Conservation (phyloP, 139 green algal species). For the Closterium sp. region DNA sequence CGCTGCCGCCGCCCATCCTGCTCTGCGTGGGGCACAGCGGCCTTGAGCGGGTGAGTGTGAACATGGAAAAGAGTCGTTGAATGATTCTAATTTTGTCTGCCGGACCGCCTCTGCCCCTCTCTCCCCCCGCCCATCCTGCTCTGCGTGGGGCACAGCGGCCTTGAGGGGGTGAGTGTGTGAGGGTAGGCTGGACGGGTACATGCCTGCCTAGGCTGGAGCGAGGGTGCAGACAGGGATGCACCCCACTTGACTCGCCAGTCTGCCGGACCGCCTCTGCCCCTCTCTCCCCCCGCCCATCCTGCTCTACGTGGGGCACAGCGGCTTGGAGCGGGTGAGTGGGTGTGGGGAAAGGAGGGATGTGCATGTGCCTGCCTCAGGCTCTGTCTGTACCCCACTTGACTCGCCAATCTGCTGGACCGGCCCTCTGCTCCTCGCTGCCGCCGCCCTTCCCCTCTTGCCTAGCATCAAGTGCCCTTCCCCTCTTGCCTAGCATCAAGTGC, state of each 20-base stretch:
- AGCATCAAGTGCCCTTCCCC: neutral
- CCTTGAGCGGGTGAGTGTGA: conserved; percentile 25
- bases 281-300: conserved; percentile 5
- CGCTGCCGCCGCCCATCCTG: conserved; percentile 4
- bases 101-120: neutral
- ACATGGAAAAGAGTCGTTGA: too few relatives aligned
- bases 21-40: conserved; percentile 27
- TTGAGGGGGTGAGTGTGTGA: neutral
- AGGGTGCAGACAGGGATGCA: too few relatives aligned
- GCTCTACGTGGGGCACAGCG: conserved; percentile 20
- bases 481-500: neutral
- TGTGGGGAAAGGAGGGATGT: too few relatives aligned
- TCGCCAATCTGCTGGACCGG: too few relatives aligned
- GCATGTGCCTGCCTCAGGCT: too few relatives aligned
- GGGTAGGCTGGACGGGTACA: too few relatives aligned
- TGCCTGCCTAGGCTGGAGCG: too few relatives aligned
- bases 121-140: conserved; percentile 12
- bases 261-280: neutral
- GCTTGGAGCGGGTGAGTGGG: neutral
- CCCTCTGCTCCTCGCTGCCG: too few relatives aligned
- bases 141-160: conserved; percentile 21
- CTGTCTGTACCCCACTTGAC: too few relatives aligned
- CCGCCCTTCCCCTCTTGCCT: neutral
- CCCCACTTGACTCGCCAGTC: neutral
- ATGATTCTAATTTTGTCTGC: too few relatives aligned